These are phyloP conservation scores for Paecilomyces fulvus DNA, from an alignment of 2,329 filamentous ascomycete species.

Conservation along the genomic window DNA sequence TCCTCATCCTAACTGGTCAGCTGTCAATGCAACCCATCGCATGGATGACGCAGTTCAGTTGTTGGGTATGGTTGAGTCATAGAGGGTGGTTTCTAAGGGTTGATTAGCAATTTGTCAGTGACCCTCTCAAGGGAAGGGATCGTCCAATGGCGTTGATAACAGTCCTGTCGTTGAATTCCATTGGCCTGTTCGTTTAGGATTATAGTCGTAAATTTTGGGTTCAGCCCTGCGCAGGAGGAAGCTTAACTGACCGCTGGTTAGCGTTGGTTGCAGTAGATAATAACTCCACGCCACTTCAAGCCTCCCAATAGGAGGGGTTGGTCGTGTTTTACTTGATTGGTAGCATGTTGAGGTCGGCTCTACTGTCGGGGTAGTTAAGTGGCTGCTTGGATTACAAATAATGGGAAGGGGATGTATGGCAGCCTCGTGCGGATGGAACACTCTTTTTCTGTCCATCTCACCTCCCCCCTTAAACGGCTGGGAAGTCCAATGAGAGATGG, in stretches of 20 bases:
- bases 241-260: background rate
- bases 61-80: no score
- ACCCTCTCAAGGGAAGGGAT: no score
- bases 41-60: no score
- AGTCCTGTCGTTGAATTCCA: no score
- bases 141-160: no score
- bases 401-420: background rate
- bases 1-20: no score
- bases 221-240: background rate
- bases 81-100: no score
- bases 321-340: background rate
- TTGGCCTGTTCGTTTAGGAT: no score
- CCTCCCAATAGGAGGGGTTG: background rate
- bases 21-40: no score
- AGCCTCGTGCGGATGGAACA: background rate
- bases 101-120: no score
- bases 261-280: background rate
- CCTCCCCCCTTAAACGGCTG: background rate
- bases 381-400: background rate
- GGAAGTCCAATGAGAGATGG: background rate
- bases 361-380: background rate
- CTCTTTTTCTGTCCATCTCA: background rate
- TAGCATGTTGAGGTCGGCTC: background rate
- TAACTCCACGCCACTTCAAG: background rate
- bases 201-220: background rate